Conservation (phyloP, 352 stramenopile species). For the Pythium plurisporium region DNA sequence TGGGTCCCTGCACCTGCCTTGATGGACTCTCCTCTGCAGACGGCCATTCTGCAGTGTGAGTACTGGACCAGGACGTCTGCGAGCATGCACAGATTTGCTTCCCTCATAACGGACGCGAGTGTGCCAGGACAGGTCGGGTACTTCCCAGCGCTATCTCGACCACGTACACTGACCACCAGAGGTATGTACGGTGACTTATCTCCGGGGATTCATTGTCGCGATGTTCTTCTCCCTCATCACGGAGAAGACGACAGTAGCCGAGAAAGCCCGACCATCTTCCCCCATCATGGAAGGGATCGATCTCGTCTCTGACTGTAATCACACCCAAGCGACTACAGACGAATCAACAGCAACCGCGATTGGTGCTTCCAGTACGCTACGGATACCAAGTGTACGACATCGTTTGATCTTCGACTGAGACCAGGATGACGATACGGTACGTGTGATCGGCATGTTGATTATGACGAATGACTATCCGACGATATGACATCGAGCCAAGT, state of each 20-base stretch:
- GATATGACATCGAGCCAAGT: too few relatives aligned
- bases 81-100: not conserved
- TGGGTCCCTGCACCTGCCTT: too few relatives aligned
- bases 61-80: not conserved
- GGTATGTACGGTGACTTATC: not conserved
- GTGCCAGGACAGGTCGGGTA: too few relatives aligned
- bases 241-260: not conserved
- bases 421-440: too few relatives aligned
- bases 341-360: too few relatives aligned
- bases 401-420: too few relatives aligned
- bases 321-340: not conserved
- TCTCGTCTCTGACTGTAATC: not conserved
- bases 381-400: too few relatives aligned
- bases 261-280: not conserved
- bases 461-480: too few relatives aligned
- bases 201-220: not conserved
- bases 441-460: too few relatives aligned
- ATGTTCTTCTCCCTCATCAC: constrained; percentile 8
- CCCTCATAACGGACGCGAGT: not conserved
- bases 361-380: too few relatives aligned
- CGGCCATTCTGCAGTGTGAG: too few relatives aligned
- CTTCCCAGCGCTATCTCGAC: not conserved
- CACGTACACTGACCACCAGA: not conserved
- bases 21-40: too few relatives aligned
- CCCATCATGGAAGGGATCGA: constrained; percentile 4